Base-by-base conservation (phyloP, 192 early-diverging fungal genomes). In the Lunasporangiospora selenospora region DNA sequence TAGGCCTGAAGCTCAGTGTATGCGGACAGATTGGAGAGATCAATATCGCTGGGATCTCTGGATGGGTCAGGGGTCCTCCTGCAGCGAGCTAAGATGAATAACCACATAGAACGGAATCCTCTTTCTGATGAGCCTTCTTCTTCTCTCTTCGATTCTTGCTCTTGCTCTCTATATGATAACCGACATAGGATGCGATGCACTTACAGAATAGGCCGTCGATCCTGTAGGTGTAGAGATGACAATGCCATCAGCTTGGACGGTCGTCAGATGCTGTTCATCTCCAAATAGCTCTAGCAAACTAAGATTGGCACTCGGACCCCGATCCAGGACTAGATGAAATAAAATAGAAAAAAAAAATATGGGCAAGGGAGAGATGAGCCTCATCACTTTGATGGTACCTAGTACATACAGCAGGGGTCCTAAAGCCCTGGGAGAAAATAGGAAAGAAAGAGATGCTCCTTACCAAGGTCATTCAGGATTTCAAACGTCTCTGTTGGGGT, bases 191-290 rank as follows among this genome's bases (percentile, higher is more conserved):
- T 51, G 32, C 32, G 26, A 19, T 38, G n/a, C 31, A 53, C 48
- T 46, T 79, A 93, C 77, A 42, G 90, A 92, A 63, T 94, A 94
- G 1, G 92, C 92, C 0, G 92, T 94, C 1, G 89, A 91, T 46
- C 98, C 98, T 0, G 98, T 99, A 6, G 96, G 93, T 5, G 98
- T 98, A 0, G 95, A 90, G 52, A 99, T 77, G 26, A 93, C 92
- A 64, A 99, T 80, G 2, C 97, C 97, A 70, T 99, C 97, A 0
- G 97, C 97, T 58, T 97, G 93, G 3, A 98, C 93, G 0, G 95
- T 97, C 3, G 97, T 97, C 30, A 99, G 75, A 62, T 96, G 93
- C 49, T 86, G 75, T 29, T 92, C 89, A 59, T 96, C 92, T 13
- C 89, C 95, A 83, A 90, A 93, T 16, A 94, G 79, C 69, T 94